Evolutionary conservation across 108 stramenopile genomes (phyloP).

Genomic region (Pseudonitzschia pungens): DNA sequence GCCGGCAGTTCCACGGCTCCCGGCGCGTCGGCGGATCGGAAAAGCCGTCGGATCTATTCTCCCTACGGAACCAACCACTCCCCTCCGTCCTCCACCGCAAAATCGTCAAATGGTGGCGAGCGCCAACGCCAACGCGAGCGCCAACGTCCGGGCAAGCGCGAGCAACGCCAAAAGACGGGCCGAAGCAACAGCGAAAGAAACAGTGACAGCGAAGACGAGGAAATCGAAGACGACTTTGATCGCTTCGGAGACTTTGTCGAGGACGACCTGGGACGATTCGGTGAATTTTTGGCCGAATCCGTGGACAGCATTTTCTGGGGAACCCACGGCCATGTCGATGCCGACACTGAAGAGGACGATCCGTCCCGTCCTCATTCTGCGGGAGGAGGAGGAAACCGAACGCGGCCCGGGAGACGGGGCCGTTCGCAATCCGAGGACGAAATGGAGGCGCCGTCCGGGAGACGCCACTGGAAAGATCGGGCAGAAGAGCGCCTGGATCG

Average conservation of each 20-base stretch:
- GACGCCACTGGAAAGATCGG: constrained; percentile 41
- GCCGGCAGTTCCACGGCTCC: background rate
- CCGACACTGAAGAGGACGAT: background rate
- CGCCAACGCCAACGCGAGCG: background rate
- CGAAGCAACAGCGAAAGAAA: background rate
- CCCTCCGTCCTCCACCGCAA: background rate
- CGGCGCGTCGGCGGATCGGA: background rate
- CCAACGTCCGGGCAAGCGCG: background rate
- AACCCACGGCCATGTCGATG: background rate
- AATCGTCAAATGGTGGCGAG: background rate
- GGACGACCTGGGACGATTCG: constrained; percentile 35
- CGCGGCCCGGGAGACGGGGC: background rate
- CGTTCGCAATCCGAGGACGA: background rate
- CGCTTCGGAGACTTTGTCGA: constrained; percentile 1
- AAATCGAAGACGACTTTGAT: background rate
- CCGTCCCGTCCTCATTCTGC: too few relatives aligned
- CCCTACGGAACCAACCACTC: constrained; percentile 4
- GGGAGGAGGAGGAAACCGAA: background rate
- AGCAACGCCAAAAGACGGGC: background rate
- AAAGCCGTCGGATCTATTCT: constrained; percentile 22
- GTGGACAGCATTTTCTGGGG: constrained; percentile 42
- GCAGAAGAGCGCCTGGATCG: constrained; percentile 42
- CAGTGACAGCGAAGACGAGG: background rate
- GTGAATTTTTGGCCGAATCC: constrained; percentile 31
- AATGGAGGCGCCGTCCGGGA: background rate